phyloP scores from a whole-genome alignment of 2,329 filamentous ascomycete genomes.

The Colletotrichum tofieldiae region DNA sequence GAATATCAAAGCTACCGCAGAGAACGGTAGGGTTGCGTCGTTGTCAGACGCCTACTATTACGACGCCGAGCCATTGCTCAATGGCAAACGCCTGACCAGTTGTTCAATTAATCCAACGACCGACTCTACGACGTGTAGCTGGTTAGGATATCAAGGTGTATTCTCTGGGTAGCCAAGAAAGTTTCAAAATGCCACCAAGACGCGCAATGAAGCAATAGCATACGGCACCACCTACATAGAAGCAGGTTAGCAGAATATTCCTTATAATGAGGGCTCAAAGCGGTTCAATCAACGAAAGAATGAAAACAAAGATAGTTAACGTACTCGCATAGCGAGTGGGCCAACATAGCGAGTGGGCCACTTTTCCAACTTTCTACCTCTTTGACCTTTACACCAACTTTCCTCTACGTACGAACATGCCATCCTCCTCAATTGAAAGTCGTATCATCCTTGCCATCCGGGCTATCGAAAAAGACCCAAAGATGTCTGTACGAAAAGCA shows the following conservation, averaged over 20 bases:
- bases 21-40: not conserved
- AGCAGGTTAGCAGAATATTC: not conserved
- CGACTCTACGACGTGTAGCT: not conserved
- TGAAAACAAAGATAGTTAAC: too few relatives aligned
- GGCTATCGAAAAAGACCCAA: too few relatives aligned
- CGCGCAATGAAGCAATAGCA: not conserved
- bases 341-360: too few relatives aligned
- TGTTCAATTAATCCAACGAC: not conserved
- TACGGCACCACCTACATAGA: not conserved
- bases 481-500: too few relatives aligned
- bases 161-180: not conserved
- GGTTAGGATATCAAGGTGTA: not conserved
- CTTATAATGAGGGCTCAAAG: too few relatives aligned
- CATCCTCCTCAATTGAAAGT: too few relatives aligned
- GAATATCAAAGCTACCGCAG: not conserved
- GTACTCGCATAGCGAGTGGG: too few relatives aligned
- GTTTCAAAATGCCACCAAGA: not conserved
- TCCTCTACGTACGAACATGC: too few relatives aligned
- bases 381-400: too few relatives aligned
- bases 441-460: too few relatives aligned
- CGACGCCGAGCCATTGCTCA: not conserved
- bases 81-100: not conserved
- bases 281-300: too few relatives aligned
- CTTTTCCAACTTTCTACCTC: too few relatives aligned
- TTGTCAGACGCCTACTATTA: slow-evolving; percentile 3